Evolutionary conservation across 495 filamentous ascomycete genomes (phyloP), one percentile per base, ranked within the genome.

Genomic region (Entonaema liquescens): DNA sequence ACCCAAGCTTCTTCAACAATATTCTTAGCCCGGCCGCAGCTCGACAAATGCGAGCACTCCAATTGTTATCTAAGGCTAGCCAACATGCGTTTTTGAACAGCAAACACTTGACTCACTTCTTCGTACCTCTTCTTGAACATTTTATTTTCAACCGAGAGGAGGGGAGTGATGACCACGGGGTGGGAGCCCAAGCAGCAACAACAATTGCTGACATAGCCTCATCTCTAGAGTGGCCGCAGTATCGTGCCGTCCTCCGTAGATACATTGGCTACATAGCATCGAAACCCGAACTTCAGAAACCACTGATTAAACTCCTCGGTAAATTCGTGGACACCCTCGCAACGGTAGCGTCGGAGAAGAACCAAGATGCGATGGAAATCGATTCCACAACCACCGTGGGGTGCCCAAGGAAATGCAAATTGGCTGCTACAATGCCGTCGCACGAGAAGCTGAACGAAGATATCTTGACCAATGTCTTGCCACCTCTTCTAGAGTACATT

Each of bases 1-100:
- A 98, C 74, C 91, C 93, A 2, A 95, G 91, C 7, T 97, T 98
- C 81, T 98, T 98, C 81, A 91, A 83, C 78, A 97, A 97, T 68
- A 87, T 97, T 42, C 84, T 98, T 13, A 93, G 96, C 64, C 95
- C 96, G 52, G 96, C 97, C 66, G 90, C 94, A 49, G 91, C 95
- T 61, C 89, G 93, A 70, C 92, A 96, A 68, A 85, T 95, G 26
- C 88, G 93, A 62, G 95, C 96, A 9, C 79, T 98, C 23, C 91
- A 92, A 47, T 83, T 92, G 50, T 80, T 99, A 19, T 89, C 91
- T 52, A 79, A 79, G 11, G 89, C 89, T 59, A 91, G 91, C 35
- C 75, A 82, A 3, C 85, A 86, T 58, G 85, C 87, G 19, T 79
- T 86, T 38, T 78, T 98, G 25, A 84, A 84, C 50, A 91, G 91